A percentile compares a stretch with the other conserved stretches of the same genome.
phyloP scores from a whole-genome alignment of 352 stramenopile genomes.

The Phytophthora hybrid region DNA sequence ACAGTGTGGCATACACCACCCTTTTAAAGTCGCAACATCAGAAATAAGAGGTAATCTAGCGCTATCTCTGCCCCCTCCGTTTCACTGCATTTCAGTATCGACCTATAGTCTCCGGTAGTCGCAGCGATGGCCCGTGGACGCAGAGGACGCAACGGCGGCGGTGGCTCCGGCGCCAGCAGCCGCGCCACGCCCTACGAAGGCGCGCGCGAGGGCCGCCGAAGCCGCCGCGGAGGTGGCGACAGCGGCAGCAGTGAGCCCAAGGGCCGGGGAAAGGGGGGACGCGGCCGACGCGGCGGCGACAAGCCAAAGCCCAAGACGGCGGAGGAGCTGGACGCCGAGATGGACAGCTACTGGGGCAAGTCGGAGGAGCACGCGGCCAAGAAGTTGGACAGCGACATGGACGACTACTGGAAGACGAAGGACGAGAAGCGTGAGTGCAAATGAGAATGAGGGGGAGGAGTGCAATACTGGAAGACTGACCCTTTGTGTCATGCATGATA shows the following conservation, averaged over 20 bases:
- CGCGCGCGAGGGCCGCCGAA: slow-evolving; percentile 35
- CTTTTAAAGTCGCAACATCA: not conserved
- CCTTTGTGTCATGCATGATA: not conserved
- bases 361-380: slow-evolving; percentile 85
- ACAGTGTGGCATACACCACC: not conserved
- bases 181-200: slow-evolving; percentile 60
- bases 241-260: slow-evolving; percentile 20
- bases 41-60: slow-evolving; percentile 23
- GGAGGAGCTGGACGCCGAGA: slow-evolving; percentile 84
- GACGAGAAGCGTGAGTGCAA: slow-evolving; percentile 48
- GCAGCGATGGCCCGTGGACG: slow-evolving; percentile 50
- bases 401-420: slow-evolving; percentile 92
- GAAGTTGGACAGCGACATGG: slow-evolving; percentile 87
- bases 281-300: slow-evolving; percentile 36
- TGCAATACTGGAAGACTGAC: not conserved
- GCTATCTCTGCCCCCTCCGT: not conserved
- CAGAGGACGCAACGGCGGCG: slow-evolving; percentile 41
- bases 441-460: not conserved
- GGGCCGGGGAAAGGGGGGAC: slow-evolving; percentile 34
- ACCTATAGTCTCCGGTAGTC: slow-evolving; percentile 1
- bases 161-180: slow-evolving; percentile 5
- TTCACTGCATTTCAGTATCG: slow-evolving; percentile 26
- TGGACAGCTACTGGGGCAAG: slow-evolving; percentile 91
- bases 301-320: slow-evolving; percentile 81
- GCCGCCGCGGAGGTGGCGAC: slow-evolving; percentile 34